Conservation (phyloP, 768 basidiomycete species). For the Pisolithus orientalis region DNA sequence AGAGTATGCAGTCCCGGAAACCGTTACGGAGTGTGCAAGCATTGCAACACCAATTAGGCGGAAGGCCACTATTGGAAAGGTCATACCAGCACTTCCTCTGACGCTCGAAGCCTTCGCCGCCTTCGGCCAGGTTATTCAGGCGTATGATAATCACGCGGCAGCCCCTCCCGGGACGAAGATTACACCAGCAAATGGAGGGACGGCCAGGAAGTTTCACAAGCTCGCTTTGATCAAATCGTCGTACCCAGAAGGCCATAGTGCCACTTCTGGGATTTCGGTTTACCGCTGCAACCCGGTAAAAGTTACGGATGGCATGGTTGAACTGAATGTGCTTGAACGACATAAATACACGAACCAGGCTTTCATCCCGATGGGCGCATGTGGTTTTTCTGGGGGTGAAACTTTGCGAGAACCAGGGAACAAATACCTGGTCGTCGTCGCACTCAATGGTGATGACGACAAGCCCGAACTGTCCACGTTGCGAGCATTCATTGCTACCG, state of each 20-base stretch:
- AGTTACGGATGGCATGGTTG: constrained; percentile 42
- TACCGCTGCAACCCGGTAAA: constrained; percentile 67
- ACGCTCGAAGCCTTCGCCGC: constrained; percentile 83
- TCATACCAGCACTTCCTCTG: constrained; percentile 58
- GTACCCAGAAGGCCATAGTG: constrained; percentile 54
- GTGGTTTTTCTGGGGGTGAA: constrained; percentile 33
- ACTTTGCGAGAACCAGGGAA: constrained; percentile 42
- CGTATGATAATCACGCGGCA: constrained; percentile 60
- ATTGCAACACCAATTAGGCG: neutral
- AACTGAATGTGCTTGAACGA: constrained; percentile 74
- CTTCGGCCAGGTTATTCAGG: constrained; percentile 90
- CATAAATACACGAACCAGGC: constrained; percentile 88
- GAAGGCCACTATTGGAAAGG: constrained; percentile 5
- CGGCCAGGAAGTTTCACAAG: constrained; percentile 91
- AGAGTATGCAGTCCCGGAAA: neutral
- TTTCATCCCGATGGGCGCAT: constrained; percentile 89
- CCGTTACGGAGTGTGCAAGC: neutral
- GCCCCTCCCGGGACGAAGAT: constrained; percentile 66
- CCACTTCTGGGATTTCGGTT: constrained; percentile 69
- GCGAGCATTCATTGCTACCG: constrained; percentile 76
- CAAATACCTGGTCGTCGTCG: constrained; percentile 81
- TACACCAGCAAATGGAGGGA: constrained; percentile 82
- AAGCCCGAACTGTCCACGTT: constrained; percentile 69
- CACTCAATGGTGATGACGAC: constrained; percentile 70
- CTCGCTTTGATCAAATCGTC: constrained; percentile 63